Percentiles rank a stretch among this genome's conserved stretches.
Evolutionary conservation across 176 grass and related monocot genomes (phyloP).

Genomic region (Rhipidocladum racemiflorum): DNA sequence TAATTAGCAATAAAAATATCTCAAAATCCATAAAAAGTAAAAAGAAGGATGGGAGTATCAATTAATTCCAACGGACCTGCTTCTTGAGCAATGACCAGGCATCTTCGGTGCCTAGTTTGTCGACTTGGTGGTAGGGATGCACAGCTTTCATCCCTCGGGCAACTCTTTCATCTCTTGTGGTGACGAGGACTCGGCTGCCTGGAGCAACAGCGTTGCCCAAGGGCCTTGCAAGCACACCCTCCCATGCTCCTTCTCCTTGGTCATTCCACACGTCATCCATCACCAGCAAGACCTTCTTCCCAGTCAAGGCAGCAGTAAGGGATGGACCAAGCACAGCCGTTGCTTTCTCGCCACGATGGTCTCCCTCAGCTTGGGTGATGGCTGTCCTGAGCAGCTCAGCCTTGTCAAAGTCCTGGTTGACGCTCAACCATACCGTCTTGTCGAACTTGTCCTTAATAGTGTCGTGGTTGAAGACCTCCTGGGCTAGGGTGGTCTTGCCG

Average conservation of each 20-base stretch:
- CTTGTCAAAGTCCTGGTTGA: not conserved
- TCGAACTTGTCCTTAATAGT: not conserved
- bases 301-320: not conserved
- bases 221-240: not conserved
- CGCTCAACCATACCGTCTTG: not conserved
- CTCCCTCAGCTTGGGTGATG: not conserved
- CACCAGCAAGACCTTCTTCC: slow-evolving; percentile 26
- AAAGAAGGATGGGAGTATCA: too few species aligned
- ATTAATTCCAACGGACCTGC: too few species aligned
- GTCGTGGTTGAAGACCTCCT: not conserved
- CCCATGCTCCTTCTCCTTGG: not conserved
- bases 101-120: not conserved
- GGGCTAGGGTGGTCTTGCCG: not conserved
- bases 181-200: not conserved
- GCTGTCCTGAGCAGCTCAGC: not conserved
- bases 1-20: too few species aligned
- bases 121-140: not conserved
- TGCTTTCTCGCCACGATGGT: not conserved
- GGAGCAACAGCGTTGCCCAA: not conserved
- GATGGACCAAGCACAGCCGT: not conserved
- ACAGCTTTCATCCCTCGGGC: not conserved
- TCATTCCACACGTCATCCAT: slow-evolving; percentile 38
- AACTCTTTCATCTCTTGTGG: not conserved
- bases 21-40: too few species aligned
- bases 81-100: too few species aligned